A percentile compares a stretch with the other conserved stretches of the same genome.
Evolutionary conservation across 2,329 filamentous ascomycete genomes (phyloP).

Genomic region (Canariomyces notabilis): DNA sequence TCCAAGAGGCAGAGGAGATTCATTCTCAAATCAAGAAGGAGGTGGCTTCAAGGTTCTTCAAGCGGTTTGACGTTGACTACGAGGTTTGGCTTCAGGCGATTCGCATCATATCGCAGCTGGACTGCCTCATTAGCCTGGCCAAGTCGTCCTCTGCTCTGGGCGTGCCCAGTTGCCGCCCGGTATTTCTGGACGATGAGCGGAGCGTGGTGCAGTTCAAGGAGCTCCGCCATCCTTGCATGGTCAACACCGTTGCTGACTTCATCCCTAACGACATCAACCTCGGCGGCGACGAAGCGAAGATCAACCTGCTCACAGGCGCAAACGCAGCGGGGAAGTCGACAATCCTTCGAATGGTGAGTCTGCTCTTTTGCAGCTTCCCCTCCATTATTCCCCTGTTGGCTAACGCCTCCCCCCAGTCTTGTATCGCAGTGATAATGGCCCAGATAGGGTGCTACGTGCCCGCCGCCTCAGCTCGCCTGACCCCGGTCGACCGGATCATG

Average conservation of each 20-base stretch:
- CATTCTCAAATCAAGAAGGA: constrained; percentile 89
- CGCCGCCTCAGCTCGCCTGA: constrained; percentile 73
- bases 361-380: neutral
- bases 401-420: constrained; percentile 54
- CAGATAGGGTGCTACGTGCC: constrained; percentile 94
- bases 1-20: constrained; percentile 91
- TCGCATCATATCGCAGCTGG: constrained; percentile 83
- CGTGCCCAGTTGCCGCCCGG: constrained; percentile 79
- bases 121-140: constrained; percentile 89
- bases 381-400: constrained; percentile 25
- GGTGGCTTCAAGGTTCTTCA: constrained; percentile 76
- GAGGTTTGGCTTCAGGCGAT: constrained; percentile 82
- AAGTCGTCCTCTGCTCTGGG: constrained; percentile 81
- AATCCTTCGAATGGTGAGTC: constrained; percentile 79
- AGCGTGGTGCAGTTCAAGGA: constrained; percentile 89
- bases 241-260: constrained; percentile 83
- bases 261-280: constrained; percentile 92
- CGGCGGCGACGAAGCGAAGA: constrained; percentile 74
- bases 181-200: constrained; percentile 79
- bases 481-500: constrained; percentile 96
- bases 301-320: constrained; percentile 87
- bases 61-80: constrained; percentile 84
- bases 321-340: constrained; percentile 98
- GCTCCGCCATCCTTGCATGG: constrained; percentile 90
- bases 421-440: constrained; percentile 93